Conservation (phyloP, 108 stramenopile species). For the Parietichytrium sp. region DNA sequence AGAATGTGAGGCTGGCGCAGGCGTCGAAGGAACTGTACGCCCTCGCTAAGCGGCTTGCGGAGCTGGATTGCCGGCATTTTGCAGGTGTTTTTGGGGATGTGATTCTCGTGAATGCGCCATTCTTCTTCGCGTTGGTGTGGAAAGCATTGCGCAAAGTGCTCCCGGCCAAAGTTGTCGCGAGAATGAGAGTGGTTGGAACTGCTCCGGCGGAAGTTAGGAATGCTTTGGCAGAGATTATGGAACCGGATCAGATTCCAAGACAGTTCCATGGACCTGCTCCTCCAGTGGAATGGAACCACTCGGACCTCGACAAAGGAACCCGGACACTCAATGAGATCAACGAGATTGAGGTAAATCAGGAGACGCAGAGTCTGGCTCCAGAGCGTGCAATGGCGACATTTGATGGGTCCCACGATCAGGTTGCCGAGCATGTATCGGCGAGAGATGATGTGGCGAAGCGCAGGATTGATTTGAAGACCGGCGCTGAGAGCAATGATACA, state of each 20-base stretch:
- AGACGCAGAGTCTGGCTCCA: too few species aligned
- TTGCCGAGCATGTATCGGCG: too few species aligned
- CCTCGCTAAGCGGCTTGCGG: background rate
- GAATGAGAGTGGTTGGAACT: background rate
- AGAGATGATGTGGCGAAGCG: too few species aligned
- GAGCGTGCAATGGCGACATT: too few species aligned
- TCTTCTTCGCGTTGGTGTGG: slow-evolving; percentile 30
- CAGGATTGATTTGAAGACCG: too few species aligned
- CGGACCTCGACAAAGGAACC: too few species aligned
- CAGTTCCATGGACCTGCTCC: background rate
- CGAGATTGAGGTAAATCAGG: too few species aligned
- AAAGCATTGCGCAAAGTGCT: background rate
- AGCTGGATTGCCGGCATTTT: background rate
- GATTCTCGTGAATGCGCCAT: background rate
- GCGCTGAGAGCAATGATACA: too few species aligned
- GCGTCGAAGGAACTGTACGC: background rate
- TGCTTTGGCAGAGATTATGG: background rate
- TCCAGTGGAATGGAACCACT: background rate
- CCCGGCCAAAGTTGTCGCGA: background rate
- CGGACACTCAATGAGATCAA: too few species aligned
- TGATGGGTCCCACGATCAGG: too few species aligned
- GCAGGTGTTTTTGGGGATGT: background rate
- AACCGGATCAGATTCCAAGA: background rate
- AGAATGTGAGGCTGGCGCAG: background rate
- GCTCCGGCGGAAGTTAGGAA: background rate